Base-by-base conservation (phyloP, 1,139 yeast species). In the Magnusiomyces ingens region DNA sequence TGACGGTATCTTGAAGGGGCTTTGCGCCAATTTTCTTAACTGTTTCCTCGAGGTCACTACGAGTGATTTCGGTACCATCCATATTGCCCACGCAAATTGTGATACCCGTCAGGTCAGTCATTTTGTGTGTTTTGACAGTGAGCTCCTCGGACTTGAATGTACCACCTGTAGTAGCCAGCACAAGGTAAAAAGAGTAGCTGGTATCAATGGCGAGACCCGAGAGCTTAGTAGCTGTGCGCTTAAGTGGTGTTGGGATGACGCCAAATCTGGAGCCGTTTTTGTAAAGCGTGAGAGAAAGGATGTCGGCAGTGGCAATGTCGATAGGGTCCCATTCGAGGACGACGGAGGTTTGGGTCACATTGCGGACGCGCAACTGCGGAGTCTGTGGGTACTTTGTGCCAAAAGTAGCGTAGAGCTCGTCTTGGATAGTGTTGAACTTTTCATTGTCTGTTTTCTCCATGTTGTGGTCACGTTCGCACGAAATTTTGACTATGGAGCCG, bases 101-200 rank as follows among this genome's bases (percentile, higher is more conserved):
- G 57, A 93, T 89, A 57, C 99, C 99, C 1, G 90, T 79, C 62
- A 94, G 76, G 68, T 93, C 97, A 0, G 97, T 91, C 97, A 93
- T 91, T 67, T 90, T 91, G 68, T 91, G 98, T 6, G 99, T 93
- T 55, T 80, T 84, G 12, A 91, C 81, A 52, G 78, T 79, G 43
- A 93, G 69, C 37, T 73, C 72, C 45, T 89, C 85, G 5, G 96
- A 86, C 66, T 75, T 75, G 65, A 78, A 88, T 18, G 78, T 76
- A 15, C 99, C 99, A 0, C 98, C 95, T 1, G 96, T 84, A 5
- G 99, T 91, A 57, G 84, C 85, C 65, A 93, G 75, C 60, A 84
- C 80, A 63, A 93, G 77, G 64, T 85, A 91, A 69, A 93, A 93
- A 47, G 78, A 80, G 70, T 88, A 93, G 41, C 79, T 76, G 46